Conservation (phyloP, 306 rosid genomes). For the Cicer judaicum region DNA sequence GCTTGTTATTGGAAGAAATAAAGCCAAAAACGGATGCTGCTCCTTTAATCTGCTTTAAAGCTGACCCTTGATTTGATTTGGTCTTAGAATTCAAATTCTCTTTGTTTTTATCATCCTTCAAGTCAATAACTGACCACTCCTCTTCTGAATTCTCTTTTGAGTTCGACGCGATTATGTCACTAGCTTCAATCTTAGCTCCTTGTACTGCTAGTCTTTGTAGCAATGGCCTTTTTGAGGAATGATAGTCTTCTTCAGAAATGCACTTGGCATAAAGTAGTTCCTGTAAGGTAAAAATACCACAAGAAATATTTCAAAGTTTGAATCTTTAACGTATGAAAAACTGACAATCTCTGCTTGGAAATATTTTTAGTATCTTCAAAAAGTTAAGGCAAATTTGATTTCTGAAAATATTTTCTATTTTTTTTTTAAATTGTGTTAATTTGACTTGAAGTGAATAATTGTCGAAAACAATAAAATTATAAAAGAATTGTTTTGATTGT, state of each 20-base stretch:
- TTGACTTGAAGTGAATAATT: no score
- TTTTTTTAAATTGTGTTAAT: no score
- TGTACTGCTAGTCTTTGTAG: slow-evolving; percentile 79
- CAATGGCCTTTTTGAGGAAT: slow-evolving; percentile 86
- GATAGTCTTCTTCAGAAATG: slow-evolving; percentile 80
- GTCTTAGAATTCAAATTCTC: slow-evolving; percentile 61
- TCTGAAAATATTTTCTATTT: no score
- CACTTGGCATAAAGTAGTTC: slow-evolving; percentile 89
- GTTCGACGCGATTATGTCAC: slow-evolving; percentile 62
- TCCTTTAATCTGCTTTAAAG: slow-evolving; percentile 80
- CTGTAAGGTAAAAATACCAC: slow-evolving; percentile 36
- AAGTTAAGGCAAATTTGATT: no score
- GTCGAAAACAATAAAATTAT: no score
- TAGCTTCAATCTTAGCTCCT: slow-evolving; percentile 80
- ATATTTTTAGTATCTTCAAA: no score
- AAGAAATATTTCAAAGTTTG: no score
- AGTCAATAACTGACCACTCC: slow-evolving; percentile 88
- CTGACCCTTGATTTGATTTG: slow-evolving; percentile 59
- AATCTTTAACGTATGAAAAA: no score
- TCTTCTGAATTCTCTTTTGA: slow-evolving; percentile 63
- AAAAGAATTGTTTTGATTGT: no score
- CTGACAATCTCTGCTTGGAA: no score
- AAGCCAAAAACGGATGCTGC: slow-evolving; percentile 78
- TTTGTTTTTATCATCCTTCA: slow-evolving; percentile 74
- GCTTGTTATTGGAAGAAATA: slow-evolving; percentile 52